phyloP scores from a whole-genome alignment of 2,329 filamentous ascomycete genomes.

The Nemania bipapillata region DNA sequence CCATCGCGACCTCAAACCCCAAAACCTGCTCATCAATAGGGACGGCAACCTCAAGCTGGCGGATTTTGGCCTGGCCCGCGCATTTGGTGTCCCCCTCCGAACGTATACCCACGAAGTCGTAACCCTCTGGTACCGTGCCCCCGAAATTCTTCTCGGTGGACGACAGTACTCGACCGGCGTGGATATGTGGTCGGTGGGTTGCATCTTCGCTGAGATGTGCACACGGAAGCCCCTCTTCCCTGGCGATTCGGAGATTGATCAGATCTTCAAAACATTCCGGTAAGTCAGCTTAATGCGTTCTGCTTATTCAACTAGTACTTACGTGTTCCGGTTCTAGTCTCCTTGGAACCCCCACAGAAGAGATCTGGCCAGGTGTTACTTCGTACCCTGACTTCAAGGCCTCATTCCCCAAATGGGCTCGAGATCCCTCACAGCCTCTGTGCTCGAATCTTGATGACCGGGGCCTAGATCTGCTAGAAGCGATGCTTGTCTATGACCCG shows the following conservation, averaged over 20 bases:
- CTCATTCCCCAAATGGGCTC: conserved; percentile 90
- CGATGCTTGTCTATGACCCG: conserved; percentile 86
- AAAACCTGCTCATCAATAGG: conserved; percentile 86
- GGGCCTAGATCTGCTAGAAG: conserved; percentile 74
- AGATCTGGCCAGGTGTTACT: conserved; percentile 89
- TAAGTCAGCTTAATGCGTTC: conserved; percentile 55
- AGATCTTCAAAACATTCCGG: conserved; percentile 96
- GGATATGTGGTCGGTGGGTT: conserved; percentile 95
- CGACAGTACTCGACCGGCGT: conserved; percentile 93
- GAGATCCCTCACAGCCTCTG: conserved; percentile 72
- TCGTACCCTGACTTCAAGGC: conserved; percentile 93
- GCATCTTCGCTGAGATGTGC: conserved; percentile 97
- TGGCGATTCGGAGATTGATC: conserved; percentile 91
- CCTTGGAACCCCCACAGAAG: conserved; percentile 84
- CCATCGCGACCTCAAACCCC: conserved; percentile 88
- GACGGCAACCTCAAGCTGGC: conserved; percentile 91
- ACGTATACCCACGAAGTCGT: conserved; percentile 97
- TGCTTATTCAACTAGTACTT: neutral
- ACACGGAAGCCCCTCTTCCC: conserved; percentile 92
- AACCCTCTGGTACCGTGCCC: conserved; percentile 90
- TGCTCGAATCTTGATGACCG: conserved; percentile 78
- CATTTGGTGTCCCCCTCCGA: conserved; percentile 88
- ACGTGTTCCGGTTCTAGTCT: conserved; percentile 58
- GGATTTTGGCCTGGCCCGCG: conserved; percentile 88
- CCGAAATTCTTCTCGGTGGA: conserved; percentile 89